phyloP scores from a whole-genome alignment of 106 monocot genomes.

The Triglochin maritima region DNA sequence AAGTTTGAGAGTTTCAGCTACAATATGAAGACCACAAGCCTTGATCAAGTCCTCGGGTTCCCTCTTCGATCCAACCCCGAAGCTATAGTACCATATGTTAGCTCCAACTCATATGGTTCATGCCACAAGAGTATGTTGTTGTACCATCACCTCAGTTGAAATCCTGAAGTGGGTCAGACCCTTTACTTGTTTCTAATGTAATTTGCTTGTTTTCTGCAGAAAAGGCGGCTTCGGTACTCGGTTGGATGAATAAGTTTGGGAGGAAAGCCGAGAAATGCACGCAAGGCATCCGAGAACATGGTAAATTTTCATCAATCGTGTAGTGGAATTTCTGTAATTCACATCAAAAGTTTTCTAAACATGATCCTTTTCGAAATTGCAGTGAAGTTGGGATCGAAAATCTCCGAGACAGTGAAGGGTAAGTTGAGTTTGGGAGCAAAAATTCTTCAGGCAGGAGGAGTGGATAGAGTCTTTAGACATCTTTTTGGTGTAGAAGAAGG shows the following conservation, averaged over 20 bases:
- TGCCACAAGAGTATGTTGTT: slow-evolving; percentile 5
- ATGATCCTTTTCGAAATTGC: neutral
- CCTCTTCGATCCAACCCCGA: neutral
- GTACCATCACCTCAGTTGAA: neutral
- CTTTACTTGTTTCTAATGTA: neutral
- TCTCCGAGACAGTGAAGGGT: slow-evolving; percentile 21
- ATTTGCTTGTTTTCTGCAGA: neutral
- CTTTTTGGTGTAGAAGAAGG: slow-evolving; percentile 15
- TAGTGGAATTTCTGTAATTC: too few relatives aligned
- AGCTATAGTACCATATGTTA: slow-evolving; percentile 4
- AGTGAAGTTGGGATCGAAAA: slow-evolving; percentile 22
- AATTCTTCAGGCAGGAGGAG: slow-evolving; percentile 28
- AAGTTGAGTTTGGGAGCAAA: slow-evolving; percentile 26
- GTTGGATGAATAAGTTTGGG: slow-evolving; percentile 15
- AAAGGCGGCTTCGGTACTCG: neutral
- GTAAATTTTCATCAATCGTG: slow-evolving; percentile 1
- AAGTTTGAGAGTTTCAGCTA: too few relatives aligned
- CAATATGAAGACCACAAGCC: neutral
- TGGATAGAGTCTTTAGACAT: slow-evolving; percentile 12
- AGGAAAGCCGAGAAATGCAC: slow-evolving; percentile 18
- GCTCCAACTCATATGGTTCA: slow-evolving; percentile 1
- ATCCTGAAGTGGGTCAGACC: too few relatives aligned
- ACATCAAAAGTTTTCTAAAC: too few relatives aligned
- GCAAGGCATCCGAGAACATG: slow-evolving; percentile 14
- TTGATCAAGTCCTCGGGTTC: slow-evolving; percentile 1